Conservation (phyloP, 495 filamentous ascomycete genomes). For the Parathielavia appendiculata region DNA sequence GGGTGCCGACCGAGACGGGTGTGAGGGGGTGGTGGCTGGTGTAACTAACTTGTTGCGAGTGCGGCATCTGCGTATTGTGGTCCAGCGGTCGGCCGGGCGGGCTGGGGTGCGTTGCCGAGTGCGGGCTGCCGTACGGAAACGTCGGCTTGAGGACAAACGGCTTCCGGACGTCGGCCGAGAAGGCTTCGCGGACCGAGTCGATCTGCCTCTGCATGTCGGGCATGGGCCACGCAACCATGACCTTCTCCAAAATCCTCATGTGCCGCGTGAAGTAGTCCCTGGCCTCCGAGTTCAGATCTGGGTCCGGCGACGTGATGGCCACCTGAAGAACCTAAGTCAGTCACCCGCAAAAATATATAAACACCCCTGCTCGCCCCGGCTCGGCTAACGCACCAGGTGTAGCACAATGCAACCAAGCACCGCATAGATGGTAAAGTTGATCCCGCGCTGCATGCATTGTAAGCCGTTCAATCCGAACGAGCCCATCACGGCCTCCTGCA, state of each 20-base stretch:
- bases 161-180: constrained; percentile 79
- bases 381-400: constrained; percentile 65
- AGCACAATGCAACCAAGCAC: constrained; percentile 91
- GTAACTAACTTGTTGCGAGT: constrained; percentile 66
- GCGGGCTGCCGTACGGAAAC: constrained; percentile 85
- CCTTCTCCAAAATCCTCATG: constrained; percentile 90
- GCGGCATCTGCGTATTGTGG: constrained; percentile 39
- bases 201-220: constrained; percentile 90
- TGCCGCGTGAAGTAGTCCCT: constrained; percentile 89
- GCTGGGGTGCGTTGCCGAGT: constrained; percentile 53
- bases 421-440: constrained; percentile 92
- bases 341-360: background rate
- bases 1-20: constrained; percentile 67
- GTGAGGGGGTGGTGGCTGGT: constrained; percentile 75
- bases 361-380: background rate
- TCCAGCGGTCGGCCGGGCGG: constrained; percentile 50
- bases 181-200: constrained; percentile 82
- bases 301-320: constrained; percentile 89
- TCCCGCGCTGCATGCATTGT: constrained; percentile 88
- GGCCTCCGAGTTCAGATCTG: constrained; percentile 77
- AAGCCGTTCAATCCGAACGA: constrained; percentile 75
- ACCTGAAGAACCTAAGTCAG: constrained; percentile 49
- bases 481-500: constrained; percentile 82
- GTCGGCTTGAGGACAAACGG: constrained; percentile 84
- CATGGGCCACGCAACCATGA: constrained; percentile 80